Evolutionary conservation across 805 yeast genomes (phyloP), one percentile per base, ranked within the genome.

Genomic region (Zygosaccharomyces kombuchaensis): DNA sequence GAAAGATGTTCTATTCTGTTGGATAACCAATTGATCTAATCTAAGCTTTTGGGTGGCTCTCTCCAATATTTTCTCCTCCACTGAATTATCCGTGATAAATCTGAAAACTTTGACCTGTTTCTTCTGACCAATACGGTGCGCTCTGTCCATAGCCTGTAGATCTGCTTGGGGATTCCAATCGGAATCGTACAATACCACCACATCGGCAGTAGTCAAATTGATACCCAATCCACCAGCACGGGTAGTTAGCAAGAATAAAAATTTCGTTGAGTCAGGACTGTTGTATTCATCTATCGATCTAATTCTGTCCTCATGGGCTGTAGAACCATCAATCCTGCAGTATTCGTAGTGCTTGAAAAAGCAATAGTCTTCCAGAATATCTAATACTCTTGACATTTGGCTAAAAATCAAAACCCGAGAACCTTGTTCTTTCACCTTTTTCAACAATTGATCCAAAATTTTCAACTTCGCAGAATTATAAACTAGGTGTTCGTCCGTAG

Each of bases 161-260:
- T 85, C 95, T 3, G 91, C 93, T 60, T 85, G 95, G 1, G 95
- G 95, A 55, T 85, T 85, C 95, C 95, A 85, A 63, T 85, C 95
- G 2, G 89, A 82, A 66, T 85, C 95, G 60, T 72, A 85, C 36
- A 85, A 65, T 2, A 85, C 76, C 38, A 85, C 95, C 51, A 82
- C 72, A 63, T 85, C 90, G 1, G 93, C 93, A n/a, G 81, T 70
- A 3, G 93, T 85, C 58, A 85, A 73, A 60, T 85, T 85, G 57
- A 85, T 85, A 66, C 95, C 95, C 62, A 88, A 73, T 9, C 96
- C 96, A 66, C 96, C 93, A 36, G 95, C 95, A 72, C 95, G 78
- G 3, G 95, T 85, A 4, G 95, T 85, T 53, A 85, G 70, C 50
- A 85, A 66, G 55, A 85, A 85, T n/a, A 84, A 72, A 60, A 85